A percentile compares a stretch with the other conserved stretches of the same genome.
These are phyloP conservation scores for Colletotrichum costaricense DNA, from an alignment of 2,329 filamentous ascomycete species.

Conservation along the genomic window DNA sequence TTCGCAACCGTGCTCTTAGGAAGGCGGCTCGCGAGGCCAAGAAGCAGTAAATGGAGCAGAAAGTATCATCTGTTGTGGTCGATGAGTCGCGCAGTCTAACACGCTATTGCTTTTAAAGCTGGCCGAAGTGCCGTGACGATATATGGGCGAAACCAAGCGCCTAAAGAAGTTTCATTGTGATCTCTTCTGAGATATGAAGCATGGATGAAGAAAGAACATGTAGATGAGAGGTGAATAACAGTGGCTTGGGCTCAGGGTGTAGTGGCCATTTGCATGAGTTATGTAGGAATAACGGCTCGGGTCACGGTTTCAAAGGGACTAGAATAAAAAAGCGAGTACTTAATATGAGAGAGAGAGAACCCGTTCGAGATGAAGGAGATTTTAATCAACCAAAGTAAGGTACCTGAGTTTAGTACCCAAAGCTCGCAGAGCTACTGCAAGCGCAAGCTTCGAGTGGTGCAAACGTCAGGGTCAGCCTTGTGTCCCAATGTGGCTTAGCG, in stretches of 20 bases:
- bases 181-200: neutral
- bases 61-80: neutral
- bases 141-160: neutral
- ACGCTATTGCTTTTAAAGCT: neutral
- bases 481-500: slow-evolving; percentile 48
- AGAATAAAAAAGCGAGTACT: neutral
- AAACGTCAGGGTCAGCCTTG: slow-evolving; percentile 45
- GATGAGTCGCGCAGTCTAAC: neutral
- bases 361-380: neutral
- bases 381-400: neutral
- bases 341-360: neutral
- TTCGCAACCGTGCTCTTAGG: slow-evolving; percentile 82
- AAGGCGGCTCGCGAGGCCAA: slow-evolving; percentile 87
- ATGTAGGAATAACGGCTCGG: neutral
- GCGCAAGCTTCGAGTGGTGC: neutral
- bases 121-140: neutral
- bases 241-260: neutral
- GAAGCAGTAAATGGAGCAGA: slow-evolving; percentile 55
- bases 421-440: neutral
- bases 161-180: neutral
- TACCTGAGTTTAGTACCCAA: neutral
- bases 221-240: neutral
- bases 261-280: neutral
- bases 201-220: neutral
- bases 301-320: neutral